Conservation (phyloP, 208 protist genomes). For the Trypanosoma avium region DNA sequence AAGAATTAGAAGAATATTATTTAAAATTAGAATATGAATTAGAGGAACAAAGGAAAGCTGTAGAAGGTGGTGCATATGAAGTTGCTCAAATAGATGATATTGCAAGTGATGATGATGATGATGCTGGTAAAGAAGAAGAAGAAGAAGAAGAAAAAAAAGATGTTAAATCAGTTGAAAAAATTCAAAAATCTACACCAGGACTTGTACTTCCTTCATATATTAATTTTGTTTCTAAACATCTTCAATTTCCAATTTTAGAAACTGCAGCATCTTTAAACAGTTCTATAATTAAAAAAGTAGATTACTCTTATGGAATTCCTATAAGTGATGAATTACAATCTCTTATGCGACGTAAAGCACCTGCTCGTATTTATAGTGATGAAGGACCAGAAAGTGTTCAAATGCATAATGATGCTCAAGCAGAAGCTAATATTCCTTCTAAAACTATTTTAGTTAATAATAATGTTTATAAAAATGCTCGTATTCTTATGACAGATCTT, state of each 20-base stretch:
- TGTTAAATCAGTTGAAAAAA: slow-evolving; percentile 9
- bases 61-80: slow-evolving; percentile 28
- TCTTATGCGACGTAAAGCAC: slow-evolving; percentile 62
- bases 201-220: slow-evolving; percentile 70
- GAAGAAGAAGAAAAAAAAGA: slow-evolving; percentile 31
- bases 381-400: slow-evolving; percentile 56
- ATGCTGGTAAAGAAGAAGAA: slow-evolving; percentile 27
- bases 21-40: slow-evolving; percentile 59
- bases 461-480: slow-evolving; percentile 37
- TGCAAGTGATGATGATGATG: slow-evolving; percentile 39
- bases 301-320: slow-evolving; percentile 80
- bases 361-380: slow-evolving; percentile 52
- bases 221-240: slow-evolving; percentile 56
- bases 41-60: slow-evolving; percentile 41
- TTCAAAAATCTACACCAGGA: slow-evolving; percentile 39
- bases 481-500: slow-evolving; percentile 73
- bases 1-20: slow-evolving; percentile 89
- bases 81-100: slow-evolving; percentile 33
- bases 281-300: slow-evolving; percentile 41
- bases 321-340: slow-evolving; percentile 73
- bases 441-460: slow-evolving; percentile 46
- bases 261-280: slow-evolving; percentile 39
- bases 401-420: slow-evolving; percentile 80
- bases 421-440: slow-evolving; percentile 82
- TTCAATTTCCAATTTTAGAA: slow-evolving; percentile 78